Evolutionary conservation across 768 basidiomycete genomes (phyloP).

Genomic region (Leccinum truebloodii): DNA sequence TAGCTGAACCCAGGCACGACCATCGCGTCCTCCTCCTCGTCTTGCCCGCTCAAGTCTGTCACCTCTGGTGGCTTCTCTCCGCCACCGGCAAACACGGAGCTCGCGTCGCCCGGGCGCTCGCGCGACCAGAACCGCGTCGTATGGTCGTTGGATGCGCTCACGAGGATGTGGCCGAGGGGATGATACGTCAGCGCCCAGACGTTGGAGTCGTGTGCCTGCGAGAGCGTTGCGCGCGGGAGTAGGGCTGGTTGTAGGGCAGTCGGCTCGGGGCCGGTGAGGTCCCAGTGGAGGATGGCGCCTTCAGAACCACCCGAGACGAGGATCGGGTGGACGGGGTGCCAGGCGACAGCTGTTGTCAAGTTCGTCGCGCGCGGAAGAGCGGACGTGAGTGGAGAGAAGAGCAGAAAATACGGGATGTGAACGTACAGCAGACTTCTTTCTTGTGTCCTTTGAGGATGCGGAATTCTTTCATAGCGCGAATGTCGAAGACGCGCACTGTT

Average conservation of each 20-base stretch:
- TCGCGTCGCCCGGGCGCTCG: slow-evolving; percentile 81
- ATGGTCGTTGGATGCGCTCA: slow-evolving; percentile 95
- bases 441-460: slow-evolving; percentile 93
- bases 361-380: neutral
- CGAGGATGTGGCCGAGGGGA: slow-evolving; percentile 93
- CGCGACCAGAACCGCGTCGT: slow-evolving; percentile 99
- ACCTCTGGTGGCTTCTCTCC: slow-evolving; percentile 84
- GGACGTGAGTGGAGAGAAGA: neutral
- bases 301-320: slow-evolving; percentile 94
- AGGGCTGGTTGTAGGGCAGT: slow-evolving; percentile 40
- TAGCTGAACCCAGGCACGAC: slow-evolving; percentile 70
- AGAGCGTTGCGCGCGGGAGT: slow-evolving; percentile 77
- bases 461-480: slow-evolving; percentile 96
- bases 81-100: slow-evolving; percentile 75
- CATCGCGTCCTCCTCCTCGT: slow-evolving; percentile 74
- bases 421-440: slow-evolving; percentile 96
- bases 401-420: neutral
- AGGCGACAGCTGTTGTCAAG: slow-evolving; percentile 67
- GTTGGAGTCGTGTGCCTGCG: slow-evolving; percentile 97
- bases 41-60: slow-evolving; percentile 54
- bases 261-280: slow-evolving; percentile 65
- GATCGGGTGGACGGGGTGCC: slow-evolving; percentile 94
- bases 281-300: slow-evolving; percentile 94
- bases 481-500: slow-evolving; percentile 94
- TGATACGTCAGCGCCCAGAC: slow-evolving; percentile 97